Base-by-base conservation (phyloP, 495 filamentous ascomycete species). In the Talaromyces trachyspermus region DNA sequence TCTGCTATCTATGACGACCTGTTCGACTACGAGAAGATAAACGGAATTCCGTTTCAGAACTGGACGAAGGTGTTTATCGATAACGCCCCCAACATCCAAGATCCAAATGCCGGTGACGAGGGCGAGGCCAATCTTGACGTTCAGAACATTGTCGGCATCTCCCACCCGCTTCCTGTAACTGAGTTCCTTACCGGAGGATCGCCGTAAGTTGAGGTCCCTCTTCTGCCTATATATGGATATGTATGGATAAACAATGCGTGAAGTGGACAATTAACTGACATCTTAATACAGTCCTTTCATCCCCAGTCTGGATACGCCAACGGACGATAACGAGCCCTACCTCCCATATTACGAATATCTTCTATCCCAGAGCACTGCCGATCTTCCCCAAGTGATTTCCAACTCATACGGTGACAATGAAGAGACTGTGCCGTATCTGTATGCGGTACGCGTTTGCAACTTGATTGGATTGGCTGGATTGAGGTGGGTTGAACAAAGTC, bases 391-490 rank as follows among this genome's bases (percentile, higher is more conserved):
- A 49, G 79, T 85, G 10, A 77, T 95, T 49, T 82, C 84, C 27
- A 88, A 80, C 35, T 88, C 83, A 0, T 95, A 92, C 59, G 86
- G 85, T 32, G 87, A 91, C 53, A 78, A 89, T 38, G 88, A 95
- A 59, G 75, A 71, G 64, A 29, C 79, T 1, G 79, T 89, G 0
- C 85, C 84, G 0, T 53, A 65, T 29, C 61, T 71, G 6, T 90
- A 87, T 47, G 79, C 83, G 33, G 64, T 67, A 25, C 74, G 70
- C 33, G 80, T 85, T 4, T 90, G 86, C 69, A 74, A 83, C 56
- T 54, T 80, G 58, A 80, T 80, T 57, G 77, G 76, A 48, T 65
- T 84, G 60, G 76, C 88, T 27, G 84, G 84, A 51, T 43, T 75
- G 72, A 1, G 87, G 81, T 9, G 85, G 85, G 11, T 89, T 90